phyloP scores from a whole-genome alignment of 2,329 filamentous ascomycete genomes.

The Emergomyces orientalis region DNA sequence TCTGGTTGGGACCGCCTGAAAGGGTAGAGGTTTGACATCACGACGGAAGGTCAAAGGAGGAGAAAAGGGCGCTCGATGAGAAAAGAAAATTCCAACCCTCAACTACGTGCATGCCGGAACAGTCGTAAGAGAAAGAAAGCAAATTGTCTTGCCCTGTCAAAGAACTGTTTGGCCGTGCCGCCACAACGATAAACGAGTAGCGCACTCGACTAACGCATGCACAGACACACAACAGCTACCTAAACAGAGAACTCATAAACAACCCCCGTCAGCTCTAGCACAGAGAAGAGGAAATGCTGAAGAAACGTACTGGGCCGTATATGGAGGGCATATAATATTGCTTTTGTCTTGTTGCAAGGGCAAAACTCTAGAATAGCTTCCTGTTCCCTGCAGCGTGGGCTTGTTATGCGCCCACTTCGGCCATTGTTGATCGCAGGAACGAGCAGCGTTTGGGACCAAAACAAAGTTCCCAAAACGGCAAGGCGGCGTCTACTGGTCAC shows the following conservation, averaged over 20 bases:
- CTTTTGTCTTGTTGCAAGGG: neutral
- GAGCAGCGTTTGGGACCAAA: constrained; percentile 13
- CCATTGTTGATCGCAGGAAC: no score
- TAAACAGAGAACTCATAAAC: neutral
- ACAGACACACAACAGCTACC: neutral
- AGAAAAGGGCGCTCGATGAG: constrained; percentile 24
- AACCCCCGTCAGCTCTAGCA: neutral
- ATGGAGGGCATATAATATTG: neutral
- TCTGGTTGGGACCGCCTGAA: constrained; percentile 34
- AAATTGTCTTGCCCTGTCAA: neutral
- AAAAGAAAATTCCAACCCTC: constrained; percentile 21
- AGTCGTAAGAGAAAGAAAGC: constrained; percentile 13
- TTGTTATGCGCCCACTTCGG: neutral
- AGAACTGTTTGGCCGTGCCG: neutral
- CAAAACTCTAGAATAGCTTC: neutral
- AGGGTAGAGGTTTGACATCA: constrained; percentile 33
- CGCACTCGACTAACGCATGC: neutral
- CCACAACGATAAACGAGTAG: neutral
- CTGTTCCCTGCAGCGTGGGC: neutral
- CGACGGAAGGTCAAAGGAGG: constrained; percentile 21
- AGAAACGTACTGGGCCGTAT: neutral
- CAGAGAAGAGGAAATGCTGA: neutral
- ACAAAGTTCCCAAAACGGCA: constrained; percentile 17
- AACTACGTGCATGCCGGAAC: constrained; percentile 33
- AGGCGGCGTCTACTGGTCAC: constrained; percentile 4